Percentiles rank a stretch among this genome's conserved stretches.
These are phyloP conservation scores for Purpureocillium takamizusanense DNA, from an alignment of 2,329 filamentous ascomycete genomes.

Conservation along the genomic window DNA sequence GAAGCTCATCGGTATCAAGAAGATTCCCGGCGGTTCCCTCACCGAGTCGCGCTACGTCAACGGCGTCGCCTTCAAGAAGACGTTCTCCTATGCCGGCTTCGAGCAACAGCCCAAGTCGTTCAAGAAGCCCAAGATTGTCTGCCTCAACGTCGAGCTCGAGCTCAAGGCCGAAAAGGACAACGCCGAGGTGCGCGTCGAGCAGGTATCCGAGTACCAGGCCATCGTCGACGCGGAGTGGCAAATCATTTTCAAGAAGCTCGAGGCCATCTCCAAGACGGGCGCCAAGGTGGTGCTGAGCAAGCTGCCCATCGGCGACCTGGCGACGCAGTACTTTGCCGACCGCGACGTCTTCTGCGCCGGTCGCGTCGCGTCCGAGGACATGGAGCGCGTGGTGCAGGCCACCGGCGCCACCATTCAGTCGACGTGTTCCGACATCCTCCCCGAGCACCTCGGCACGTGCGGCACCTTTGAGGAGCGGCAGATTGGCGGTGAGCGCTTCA, in stretches of 20 bases:
- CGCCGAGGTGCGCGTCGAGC: constrained; percentile 93
- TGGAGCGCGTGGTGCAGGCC: constrained; percentile 92
- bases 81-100: constrained; percentile 97
- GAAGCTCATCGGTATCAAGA: constrained; percentile 96
- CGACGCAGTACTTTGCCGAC: constrained; percentile 96
- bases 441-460: constrained; percentile 84
- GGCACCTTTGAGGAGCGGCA: constrained; percentile 90
- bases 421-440: constrained; percentile 89
- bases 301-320: constrained; percentile 92
- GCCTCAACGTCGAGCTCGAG: constrained; percentile 95
- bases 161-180: constrained; percentile 99
- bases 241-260: constrained; percentile 99
- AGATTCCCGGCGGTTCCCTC: constrained; percentile 90
- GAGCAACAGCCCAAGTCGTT: constrained; percentile 98
- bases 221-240: constrained; percentile 99
- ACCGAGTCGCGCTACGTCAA: constrained; percentile 96
- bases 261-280: constrained; percentile 85
- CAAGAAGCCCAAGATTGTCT: constrained; percentile 90
- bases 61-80: constrained; percentile 99
- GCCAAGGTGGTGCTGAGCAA: constrained; percentile 97
- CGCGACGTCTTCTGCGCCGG: constrained; percentile 97
- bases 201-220: constrained; percentile 98
- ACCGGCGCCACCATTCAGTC: constrained; percentile 89
- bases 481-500: constrained; percentile 95
- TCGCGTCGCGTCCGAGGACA: constrained; percentile 81